phyloP scores from a whole-genome alignment of 257 asterid species.

The Forsythia suspensa region DNA sequence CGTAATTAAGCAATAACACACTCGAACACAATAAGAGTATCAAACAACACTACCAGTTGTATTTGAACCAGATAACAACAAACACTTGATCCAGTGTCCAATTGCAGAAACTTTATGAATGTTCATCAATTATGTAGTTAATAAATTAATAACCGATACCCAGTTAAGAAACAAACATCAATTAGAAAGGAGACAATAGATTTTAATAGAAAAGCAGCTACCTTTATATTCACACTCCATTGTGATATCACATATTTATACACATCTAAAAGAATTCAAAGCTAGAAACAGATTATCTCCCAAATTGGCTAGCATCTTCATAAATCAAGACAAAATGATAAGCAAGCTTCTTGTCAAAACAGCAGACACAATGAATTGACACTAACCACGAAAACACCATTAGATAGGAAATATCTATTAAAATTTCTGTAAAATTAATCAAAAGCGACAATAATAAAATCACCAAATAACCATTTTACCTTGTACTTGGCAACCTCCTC shows the following conservation, averaged over 20 bases:
- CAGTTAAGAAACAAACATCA: neutral
- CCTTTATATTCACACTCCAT: neutral
- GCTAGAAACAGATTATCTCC: no score
- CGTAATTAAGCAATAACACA: neutral
- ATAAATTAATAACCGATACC: neutral
- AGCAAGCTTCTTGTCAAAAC: no score
- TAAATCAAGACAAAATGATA: no score
- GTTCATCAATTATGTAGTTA: neutral
- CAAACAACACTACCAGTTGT: neutral
- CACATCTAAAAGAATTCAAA: no score
- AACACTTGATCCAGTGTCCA: neutral
- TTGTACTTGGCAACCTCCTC: slow-evolving; percentile 94
- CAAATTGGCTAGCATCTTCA: no score
- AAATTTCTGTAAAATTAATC: no score
- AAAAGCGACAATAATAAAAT: neutral
- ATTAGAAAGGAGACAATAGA: neutral
- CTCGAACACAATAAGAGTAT: neutral
- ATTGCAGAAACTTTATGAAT: neutral
- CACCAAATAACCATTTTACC: slow-evolving; percentile 32
- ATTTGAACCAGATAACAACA: neutral
- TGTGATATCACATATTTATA: no score
- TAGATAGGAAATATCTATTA: no score
- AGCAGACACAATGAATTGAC: neutral
- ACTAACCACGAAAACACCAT: neutral
- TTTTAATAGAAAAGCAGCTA: neutral